Base-by-base conservation (phyloP, 176 grass and related monocot genomes). In the Lolium multiflorum region DNA sequence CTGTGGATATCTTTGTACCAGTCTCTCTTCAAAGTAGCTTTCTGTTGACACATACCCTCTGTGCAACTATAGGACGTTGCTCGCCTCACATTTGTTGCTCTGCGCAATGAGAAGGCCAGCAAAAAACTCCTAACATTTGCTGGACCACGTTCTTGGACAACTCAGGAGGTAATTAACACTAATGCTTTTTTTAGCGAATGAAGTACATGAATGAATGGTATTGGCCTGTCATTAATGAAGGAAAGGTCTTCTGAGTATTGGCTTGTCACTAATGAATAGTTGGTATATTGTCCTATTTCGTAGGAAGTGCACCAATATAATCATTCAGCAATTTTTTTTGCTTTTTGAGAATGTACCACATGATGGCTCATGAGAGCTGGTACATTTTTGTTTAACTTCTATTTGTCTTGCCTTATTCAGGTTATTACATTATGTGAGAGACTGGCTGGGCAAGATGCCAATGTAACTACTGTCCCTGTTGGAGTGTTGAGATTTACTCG, bases 81-180 rank as follows among this genome's bases (percentile, higher is more conserved):
- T 88, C 88, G 94, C 17, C 65, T 98, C 74, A 91, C 97, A 85
- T 98, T 98, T 92, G 88, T 98, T 85, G 97, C 94, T 26, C 83
- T 96, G 87, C 88, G 92, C 35, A 98, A 92, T 41, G 90, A 98
- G 84, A 98, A 96, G 84, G 76, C 84, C 37, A 87, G 80, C 69
- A 94, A 94, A 65, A 91, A 94, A 79, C 90, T 96, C 68, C 48
- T 98, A 70, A 94, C 92, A 56, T 96, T 98, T 90, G 92, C 97
- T n/a, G 97, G 97, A 87, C 94, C 97, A 76, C 97, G 97, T 61
- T 90, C 97, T 54, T 98, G 97, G 97, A 98, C 97, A 77, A 96
- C 94, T 76, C 97, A 98, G 90, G 97, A 98, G 94, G 97, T 98
- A 90, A 35, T 78, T n/a, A 64, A 60, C n/a, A 63, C 44, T 43